These are phyloP conservation scores for Pyrenophora teres DNA, from an alignment of 2,329 filamentous ascomycete species.

Conservation along the genomic window DNA sequence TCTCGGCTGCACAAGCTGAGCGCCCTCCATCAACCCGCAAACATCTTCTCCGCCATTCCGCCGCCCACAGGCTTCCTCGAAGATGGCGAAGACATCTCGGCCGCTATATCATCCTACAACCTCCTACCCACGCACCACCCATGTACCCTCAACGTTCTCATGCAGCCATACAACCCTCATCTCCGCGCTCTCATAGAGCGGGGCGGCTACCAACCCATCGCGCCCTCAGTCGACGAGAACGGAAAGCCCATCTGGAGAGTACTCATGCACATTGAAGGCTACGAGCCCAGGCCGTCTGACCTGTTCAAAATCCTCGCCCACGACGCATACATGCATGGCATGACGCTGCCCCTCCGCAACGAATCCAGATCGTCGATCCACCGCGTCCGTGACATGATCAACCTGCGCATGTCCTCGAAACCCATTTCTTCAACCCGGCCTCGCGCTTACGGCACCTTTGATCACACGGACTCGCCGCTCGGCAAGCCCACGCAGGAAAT, in stretches of 20 bases:
- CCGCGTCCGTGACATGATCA: conserved; percentile 37
- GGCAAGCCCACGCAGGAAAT: not conserved
- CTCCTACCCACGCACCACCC: conserved; percentile 43
- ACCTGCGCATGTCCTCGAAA: conserved; percentile 26
- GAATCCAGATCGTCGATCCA: conserved; percentile 26
- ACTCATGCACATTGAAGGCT: conserved; percentile 43
- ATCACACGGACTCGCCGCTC: not conserved
- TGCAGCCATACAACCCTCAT: conserved; percentile 51
- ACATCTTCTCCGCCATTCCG: conserved; percentile 50
- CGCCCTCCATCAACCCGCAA: conserved; percentile 50
- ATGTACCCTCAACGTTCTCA: conserved; percentile 33
- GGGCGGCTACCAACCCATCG: conserved; percentile 43
- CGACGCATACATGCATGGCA: conserved; percentile 42
- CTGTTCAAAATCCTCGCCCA: conserved; percentile 34
- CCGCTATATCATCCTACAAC: conserved; percentile 54
- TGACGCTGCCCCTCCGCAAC: conserved; percentile 33
- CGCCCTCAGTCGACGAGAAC: conserved; percentile 16
- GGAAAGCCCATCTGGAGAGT: conserved; percentile 37
- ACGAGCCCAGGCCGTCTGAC: conserved; percentile 36
- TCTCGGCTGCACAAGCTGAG: conserved; percentile 57
- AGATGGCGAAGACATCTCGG: conserved; percentile 54
- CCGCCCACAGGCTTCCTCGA: conserved; percentile 51
- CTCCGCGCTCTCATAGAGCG: conserved; percentile 38
- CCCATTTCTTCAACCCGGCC: conserved; percentile 26
- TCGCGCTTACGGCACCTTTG: conserved; percentile 21